phyloP scores from a whole-genome alignment of 352 stramenopile species.

The Phytophthora pinifolia region DNA sequence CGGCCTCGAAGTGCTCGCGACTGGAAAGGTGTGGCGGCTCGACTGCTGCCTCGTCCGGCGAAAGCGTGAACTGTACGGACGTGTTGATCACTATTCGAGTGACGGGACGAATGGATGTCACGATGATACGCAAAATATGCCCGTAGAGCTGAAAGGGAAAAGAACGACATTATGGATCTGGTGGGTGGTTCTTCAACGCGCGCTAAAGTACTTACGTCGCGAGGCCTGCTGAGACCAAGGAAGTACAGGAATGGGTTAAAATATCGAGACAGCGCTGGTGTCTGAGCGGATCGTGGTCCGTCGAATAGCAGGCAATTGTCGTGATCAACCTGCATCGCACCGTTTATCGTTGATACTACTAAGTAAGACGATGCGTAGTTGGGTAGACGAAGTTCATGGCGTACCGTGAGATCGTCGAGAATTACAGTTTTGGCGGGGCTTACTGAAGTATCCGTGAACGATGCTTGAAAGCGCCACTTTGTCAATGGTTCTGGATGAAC shows the following conservation, averaged over 20 bases:
- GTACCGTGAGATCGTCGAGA: conserved; percentile 44
- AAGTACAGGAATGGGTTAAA: conserved; percentile 55
- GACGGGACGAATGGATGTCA: conserved; percentile 40
- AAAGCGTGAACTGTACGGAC: conserved; percentile 46
- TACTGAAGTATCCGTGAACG: conserved; percentile 47
- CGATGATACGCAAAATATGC: conserved; percentile 49
- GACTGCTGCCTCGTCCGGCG: conserved; percentile 15
- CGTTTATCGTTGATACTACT: neutral
- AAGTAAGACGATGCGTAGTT: neutral
- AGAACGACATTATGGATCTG: neutral
- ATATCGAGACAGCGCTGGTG: conserved; percentile 9
- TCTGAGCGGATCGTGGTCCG: neutral
- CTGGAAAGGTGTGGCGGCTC: conserved; percentile 8
- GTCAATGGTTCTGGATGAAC: conserved; percentile 40
- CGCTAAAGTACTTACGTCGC: conserved; percentile 37
- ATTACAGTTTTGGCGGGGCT: conserved; percentile 27
- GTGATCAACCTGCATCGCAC: conserved; percentile 31
- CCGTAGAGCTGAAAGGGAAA: conserved; percentile 41
- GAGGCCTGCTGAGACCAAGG: conserved; percentile 34
- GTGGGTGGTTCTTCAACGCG: neutral
- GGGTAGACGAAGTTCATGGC: neutral
- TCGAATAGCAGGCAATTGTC: conserved; percentile 53
- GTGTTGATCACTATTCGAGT: conserved; percentile 57
- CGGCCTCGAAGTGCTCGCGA: conserved; percentile 4
- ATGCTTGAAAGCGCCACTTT: conserved; percentile 44